A percentile compares a stretch with the other conserved stretches of the same genome.
Conservation (phyloP, 2,329 filamentous ascomycete genomes). For the Aureobasidium sp. region DNA sequence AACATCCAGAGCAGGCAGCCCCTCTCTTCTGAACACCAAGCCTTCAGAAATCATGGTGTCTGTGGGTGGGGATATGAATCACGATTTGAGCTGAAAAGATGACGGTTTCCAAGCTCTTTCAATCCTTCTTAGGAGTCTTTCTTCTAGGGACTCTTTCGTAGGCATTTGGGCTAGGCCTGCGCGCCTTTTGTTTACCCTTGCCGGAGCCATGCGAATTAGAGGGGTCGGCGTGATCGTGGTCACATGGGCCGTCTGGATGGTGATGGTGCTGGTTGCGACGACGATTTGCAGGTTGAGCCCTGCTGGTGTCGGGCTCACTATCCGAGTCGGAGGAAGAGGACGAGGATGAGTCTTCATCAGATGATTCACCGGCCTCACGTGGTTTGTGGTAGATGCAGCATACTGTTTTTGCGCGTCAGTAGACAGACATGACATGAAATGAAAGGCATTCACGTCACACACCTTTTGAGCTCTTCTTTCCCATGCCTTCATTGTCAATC, state of each 20-base stretch:
- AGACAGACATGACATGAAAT: neutral
- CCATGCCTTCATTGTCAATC: conserved; percentile 90
- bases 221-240: conserved; percentile 33
- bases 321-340: conserved; percentile 47
- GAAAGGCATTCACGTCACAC: conserved; percentile 12
- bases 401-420: conserved; percentile 47
- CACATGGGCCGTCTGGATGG: conserved; percentile 18
- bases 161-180: conserved; percentile 67
- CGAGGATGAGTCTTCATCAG: conserved; percentile 54
- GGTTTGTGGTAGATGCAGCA: conserved; percentile 97
- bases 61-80: neutral
- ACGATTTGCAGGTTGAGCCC: conserved; percentile 29
- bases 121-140: conserved; percentile 17
- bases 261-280: conserved; percentile 27
- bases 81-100: neutral
- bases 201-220: conserved; percentile 27
- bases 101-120: neutral
- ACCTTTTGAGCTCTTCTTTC: conserved; percentile 93
- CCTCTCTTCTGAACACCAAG: neutral
- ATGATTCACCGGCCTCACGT: conserved; percentile 74
- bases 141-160: conserved; percentile 67
- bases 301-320: conserved; percentile 47
- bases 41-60: neutral
- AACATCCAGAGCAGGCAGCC: neutral
- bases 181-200: conserved; percentile 34